Evolutionary conservation across 345 rosid species (phyloP), one percentile per base, ranked within the genome.

Genomic region (Lepidium aucheri): DNA sequence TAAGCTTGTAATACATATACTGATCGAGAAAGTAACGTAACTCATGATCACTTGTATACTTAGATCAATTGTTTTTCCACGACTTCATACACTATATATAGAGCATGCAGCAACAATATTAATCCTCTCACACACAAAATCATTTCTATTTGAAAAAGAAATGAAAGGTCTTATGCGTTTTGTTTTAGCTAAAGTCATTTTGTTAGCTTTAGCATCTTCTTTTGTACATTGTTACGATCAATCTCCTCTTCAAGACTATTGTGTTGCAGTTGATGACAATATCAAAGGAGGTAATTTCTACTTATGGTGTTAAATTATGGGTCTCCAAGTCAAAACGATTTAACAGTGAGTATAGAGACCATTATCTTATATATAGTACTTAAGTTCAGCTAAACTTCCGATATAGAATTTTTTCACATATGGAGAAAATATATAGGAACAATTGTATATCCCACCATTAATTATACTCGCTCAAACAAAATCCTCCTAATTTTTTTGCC

Each of bases 231-330:
- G 46, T 49, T 64, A 51, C 38, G 59, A 64, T 43, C 69, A 50
- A 38, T 22, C 33, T 38, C 59, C 59, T 28, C 59, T 64, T 51
- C 59, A 64, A 16, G 69, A 64, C 39, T 64, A 49, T 38, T 64
- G 69, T 34, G 60, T 64, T 38, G 69, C 38, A 26, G 34, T 39
- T 26, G 9, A n/a, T 26, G 9, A n/a, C 11, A 39, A 46, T 18
- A 14, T 6, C 10, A 45, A 70, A 6, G 63, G 49, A 33, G 69
- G 75, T 53, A 36, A 4, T 43, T 16, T 44, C n/a, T 42, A 16
- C 7, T 3, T 38, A 12, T 18, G n/a, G n/a, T n/a, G n/a, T n/a
- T n/a, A n/a, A n/a, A n/a, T n/a, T n/a, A n/a, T n/a, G n/a, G n/a
- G n/a, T n/a, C n/a, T n/a, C n/a, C n/a, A n/a, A n/a, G n/a, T n/a